Percentiles rank a stretch among this genome's conserved stretches.
Evolutionary conservation across 495 filamentous ascomycete species (phyloP).

Genomic region (Recurvomyces mirabilis): DNA sequence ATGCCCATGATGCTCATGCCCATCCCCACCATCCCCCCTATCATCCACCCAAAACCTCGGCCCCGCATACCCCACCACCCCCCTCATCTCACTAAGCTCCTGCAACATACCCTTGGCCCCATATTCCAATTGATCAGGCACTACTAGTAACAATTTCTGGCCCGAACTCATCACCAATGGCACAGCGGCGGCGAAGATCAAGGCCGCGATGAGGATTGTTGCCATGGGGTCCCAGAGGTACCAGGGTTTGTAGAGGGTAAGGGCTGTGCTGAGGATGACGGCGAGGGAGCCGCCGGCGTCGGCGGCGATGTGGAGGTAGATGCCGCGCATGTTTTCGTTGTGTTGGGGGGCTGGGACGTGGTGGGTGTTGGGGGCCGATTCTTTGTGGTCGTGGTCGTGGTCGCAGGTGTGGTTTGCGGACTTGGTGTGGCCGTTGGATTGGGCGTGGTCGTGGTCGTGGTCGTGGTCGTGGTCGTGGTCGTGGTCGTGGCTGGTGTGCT

Average conservation of each 20-base stretch:
- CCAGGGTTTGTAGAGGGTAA: constrained; percentile 81
- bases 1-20: constrained; percentile 22
- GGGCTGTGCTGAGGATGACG: constrained; percentile 81
- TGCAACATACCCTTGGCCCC: constrained; percentile 73
- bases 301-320: constrained; percentile 90
- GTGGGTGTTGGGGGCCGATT: background rate
- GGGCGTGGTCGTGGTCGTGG: too few relatives aligned
- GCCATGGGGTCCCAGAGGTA: constrained; percentile 91
- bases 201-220: constrained; percentile 81
- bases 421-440: too few relatives aligned
- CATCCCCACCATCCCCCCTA: constrained; percentile 36
- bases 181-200: constrained; percentile 81
- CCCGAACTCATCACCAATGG: constrained; percentile 81
- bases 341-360: constrained; percentile 47
- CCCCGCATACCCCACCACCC: constrained; percentile 74
- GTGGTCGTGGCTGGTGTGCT: constrained; percentile 2
- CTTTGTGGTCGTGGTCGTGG: background rate
- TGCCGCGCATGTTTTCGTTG: constrained; percentile 99
- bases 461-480: constrained; percentile 16
- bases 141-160: constrained; percentile 64
- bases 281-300: constrained; percentile 91
- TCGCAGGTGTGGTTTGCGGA: background rate
- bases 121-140: constrained; percentile 82
- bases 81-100: constrained; percentile 68
- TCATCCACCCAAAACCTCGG: constrained; percentile 87